Conservation (phyloP, 2,329 filamentous ascomycete genomes). For the Chaetomiaceae sp. region DNA sequence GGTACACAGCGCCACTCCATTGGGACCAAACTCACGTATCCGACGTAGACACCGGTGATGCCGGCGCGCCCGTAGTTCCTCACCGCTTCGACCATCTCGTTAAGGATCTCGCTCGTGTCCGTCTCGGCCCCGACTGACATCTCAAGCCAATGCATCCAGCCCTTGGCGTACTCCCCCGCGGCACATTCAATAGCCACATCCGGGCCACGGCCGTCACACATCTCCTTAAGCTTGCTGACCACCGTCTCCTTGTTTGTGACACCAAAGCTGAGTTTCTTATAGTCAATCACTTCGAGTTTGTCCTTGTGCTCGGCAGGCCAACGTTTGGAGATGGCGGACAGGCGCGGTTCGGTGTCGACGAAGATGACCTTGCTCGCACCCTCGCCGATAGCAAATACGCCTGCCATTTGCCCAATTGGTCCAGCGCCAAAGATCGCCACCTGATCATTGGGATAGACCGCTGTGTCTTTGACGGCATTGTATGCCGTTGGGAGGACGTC, state of each 20-base stretch:
- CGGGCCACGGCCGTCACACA: conserved; percentile 65
- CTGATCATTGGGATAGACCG: conserved; percentile 67
- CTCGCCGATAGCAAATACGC: conserved; percentile 66
- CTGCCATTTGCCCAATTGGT: conserved; percentile 79
- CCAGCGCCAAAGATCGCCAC: conserved; percentile 84
- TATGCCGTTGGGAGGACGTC: conserved; percentile 77
- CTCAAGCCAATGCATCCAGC: conserved; percentile 54
- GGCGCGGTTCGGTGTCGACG: conserved; percentile 65
- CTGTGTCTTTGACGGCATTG: conserved; percentile 77
- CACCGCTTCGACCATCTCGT: conserved; percentile 73
- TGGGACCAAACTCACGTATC: conserved; percentile 42
- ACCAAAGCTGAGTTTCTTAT: conserved; percentile 50
- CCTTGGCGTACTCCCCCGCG: conserved; percentile 56
- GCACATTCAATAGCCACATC: conserved; percentile 67
- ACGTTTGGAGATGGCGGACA: conserved; percentile 60
- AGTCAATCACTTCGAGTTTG: conserved; percentile 65
- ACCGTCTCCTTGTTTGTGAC: conserved; percentile 57
- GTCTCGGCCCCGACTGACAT: conserved; percentile 65
- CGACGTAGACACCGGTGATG: conserved; percentile 65
- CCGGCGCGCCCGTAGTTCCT: conserved; percentile 67
- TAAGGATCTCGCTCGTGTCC: conserved; percentile 74
- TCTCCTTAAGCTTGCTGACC: conserved; percentile 64
- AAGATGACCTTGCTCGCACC: conserved; percentile 72
- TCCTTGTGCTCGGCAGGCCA: conserved; percentile 43
- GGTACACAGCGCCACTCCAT: too few species aligned